Evolutionary conservation across 495 filamentous ascomycete genomes (phyloP).

Genomic region (Endocarpon pusillum): DNA sequence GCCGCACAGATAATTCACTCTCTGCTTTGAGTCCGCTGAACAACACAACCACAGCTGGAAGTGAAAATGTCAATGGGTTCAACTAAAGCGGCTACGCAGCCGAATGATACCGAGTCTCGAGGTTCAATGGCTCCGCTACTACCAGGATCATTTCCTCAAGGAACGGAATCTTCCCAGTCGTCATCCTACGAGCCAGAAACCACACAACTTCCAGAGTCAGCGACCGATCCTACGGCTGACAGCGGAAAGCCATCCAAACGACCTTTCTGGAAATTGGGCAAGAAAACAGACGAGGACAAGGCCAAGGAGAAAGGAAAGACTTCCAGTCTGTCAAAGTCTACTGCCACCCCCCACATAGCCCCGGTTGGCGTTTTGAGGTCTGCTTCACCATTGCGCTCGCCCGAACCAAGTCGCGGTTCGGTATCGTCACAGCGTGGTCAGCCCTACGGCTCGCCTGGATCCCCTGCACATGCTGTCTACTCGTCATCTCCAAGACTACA

Average conservation of each 20-base stretch:
- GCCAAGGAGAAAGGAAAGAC: conserved; percentile 20
- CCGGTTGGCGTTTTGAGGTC: conserved; percentile 10
- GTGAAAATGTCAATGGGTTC: too few relatives aligned
- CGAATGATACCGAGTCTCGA: too few relatives aligned
- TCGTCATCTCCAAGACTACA: conserved; percentile 41
- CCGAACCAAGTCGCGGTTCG: conserved; percentile 4
- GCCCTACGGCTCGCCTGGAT: conserved; percentile 23
- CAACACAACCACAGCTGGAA: too few relatives aligned
- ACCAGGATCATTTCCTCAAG: too few relatives aligned
- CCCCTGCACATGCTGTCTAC: conserved; percentile 31
- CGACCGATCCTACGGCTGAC: conserved; percentile 5
- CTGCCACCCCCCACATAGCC: conserved; percentile 15
- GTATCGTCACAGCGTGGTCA: conserved; percentile 15
- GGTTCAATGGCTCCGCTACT: too few relatives aligned
- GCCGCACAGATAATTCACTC: too few relatives aligned
- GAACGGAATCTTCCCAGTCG: too few relatives aligned
- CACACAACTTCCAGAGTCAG: too few relatives aligned
- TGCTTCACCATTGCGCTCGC: conserved; percentile 8
- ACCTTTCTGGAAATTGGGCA: conserved; percentile 44
- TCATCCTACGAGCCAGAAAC: too few relatives aligned
- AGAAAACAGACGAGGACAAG: conserved; percentile 38
- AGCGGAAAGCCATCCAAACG: conserved; percentile 14
- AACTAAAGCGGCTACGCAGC: too few relatives aligned
- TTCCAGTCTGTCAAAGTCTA: conserved; percentile 14
- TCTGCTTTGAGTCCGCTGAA: too few relatives aligned